Base-by-base conservation (phyloP, 78 protist genomes). In the Emiliania huxleyi region DNA sequence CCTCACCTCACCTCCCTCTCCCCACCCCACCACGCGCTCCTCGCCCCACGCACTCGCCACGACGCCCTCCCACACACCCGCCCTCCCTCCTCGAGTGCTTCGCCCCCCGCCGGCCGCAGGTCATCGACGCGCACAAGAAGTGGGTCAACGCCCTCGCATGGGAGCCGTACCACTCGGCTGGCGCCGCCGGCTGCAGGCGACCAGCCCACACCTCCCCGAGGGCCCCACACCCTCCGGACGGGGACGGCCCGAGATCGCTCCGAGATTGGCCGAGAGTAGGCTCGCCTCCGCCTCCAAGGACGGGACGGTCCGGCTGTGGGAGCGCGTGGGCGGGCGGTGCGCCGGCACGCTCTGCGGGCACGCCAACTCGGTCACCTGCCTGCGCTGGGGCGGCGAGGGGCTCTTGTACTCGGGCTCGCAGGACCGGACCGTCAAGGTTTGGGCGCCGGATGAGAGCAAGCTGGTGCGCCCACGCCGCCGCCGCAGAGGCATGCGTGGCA, bases 381-480 rank as follows among this genome's bases (percentile, higher is more conserved):
- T 99, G 6, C 55, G 33, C 33, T 99, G 99, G 99, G 98, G 99
- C 69, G 99, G 99, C 29, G 96, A 94, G 33, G 99, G 97, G 8
- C 83, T 95, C n/a, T 93, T 99, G 55, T 97, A 97, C 95, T 91
- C 99, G 0, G 97, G 97, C 2, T 89, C 96, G 29, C 99, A 98
- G 62, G 99, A 99, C 95, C 89, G 98, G 29, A 97, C 98, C 37
- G 91, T 99, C 87, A 96, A 96, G 93, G 98, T 98, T 15, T 81
- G 89, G 89, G 89, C 37, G 52, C 43, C 69, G 62, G 0, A 5
- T 0, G 52, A 26, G 97, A 98, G 94, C 55, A 55, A 35, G 33
- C 95, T 85, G 69, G 43, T 77, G 21, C n/a, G n/a, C n/a, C n/a
- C n/a, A n/a, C n/a, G n/a, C n/a, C n/a, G n/a, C n/a, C n/a, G n/a